Evolutionary conservation across 805 yeast genomes (phyloP).

Genomic region (Cyberlindnera mrakii): DNA sequence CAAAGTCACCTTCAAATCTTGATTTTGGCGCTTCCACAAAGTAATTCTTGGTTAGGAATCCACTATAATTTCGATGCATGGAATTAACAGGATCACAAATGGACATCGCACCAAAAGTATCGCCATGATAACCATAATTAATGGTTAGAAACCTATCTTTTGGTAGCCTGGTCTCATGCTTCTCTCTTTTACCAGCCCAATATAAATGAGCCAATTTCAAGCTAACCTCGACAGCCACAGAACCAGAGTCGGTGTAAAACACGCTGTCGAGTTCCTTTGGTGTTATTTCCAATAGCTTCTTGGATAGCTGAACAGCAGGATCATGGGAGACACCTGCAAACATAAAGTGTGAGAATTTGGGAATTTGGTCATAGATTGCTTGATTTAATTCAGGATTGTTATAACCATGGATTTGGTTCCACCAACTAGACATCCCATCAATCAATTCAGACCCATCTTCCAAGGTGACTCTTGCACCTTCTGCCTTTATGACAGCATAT

Average conservation of each 20-base stretch:
- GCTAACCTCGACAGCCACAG: conserved; percentile 34
- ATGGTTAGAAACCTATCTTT: conserved; percentile 26
- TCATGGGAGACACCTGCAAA: conserved; percentile 26
- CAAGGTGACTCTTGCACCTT: conserved; percentile 19
- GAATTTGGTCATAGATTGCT: conserved; percentile 28
- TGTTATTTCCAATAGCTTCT: conserved; percentile 27
- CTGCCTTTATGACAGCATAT: conserved; percentile 21
- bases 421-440: conserved; percentile 29
- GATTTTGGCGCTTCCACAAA: conserved; percentile 25
- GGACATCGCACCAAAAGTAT: conserved; percentile 34
- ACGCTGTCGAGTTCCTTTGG: conserved; percentile 20
- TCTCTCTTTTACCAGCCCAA: conserved; percentile 21
- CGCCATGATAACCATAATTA: conserved; percentile 33
- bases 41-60: conserved; percentile 24
- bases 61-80: conserved; percentile 28
- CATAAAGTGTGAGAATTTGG: conserved; percentile 26
- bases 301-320: conserved; percentile 24
- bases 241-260: conserved; percentile 24
- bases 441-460: conserved; percentile 16
- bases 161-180: conserved; percentile 14
- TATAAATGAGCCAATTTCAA: conserved; percentile 31
- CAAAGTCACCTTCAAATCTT: conserved; percentile 11
- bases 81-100: conserved; percentile 29
- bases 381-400: conserved; percentile 22
- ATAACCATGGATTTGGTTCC: conserved; percentile 29